Evolutionary conservation across 768 basidiomycete species (phyloP).

Genomic region (Xerocomellus dryophilus): DNA sequence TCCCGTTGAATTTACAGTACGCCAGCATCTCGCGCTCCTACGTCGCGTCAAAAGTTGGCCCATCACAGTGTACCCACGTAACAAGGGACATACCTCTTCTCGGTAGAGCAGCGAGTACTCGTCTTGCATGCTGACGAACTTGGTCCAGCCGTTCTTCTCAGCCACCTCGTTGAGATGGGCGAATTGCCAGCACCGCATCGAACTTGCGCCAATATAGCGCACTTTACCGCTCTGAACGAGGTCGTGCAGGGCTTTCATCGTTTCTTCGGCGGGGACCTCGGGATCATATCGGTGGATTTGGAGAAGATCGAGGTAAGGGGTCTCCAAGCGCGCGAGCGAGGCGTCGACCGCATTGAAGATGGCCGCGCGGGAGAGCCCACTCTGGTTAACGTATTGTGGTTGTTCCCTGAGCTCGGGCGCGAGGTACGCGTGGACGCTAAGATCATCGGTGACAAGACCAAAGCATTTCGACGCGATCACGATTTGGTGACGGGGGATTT

Average conservation of each 20-base stretch:
- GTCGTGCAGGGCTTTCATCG: conserved; percentile 50
- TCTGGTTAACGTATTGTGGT: conserved; percentile 31
- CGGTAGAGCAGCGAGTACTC: conserved; percentile 54
- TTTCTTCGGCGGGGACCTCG: conserved; percentile 39
- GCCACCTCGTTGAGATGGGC: conserved; percentile 45
- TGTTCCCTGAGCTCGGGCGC: background rate
- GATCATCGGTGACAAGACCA: conserved; percentile 13
- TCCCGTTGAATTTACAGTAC: conserved; percentile 46
- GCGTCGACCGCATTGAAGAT: conserved; percentile 40
- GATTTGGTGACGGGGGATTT: conserved; percentile 33
- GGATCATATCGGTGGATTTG: conserved; percentile 46
- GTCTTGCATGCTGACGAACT: conserved; percentile 55
- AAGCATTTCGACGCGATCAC: conserved; percentile 32
- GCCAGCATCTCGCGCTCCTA: conserved; percentile 46
- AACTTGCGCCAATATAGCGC: conserved; percentile 49
- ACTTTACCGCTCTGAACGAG: conserved; percentile 48
- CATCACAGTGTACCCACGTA: too few relatives aligned
- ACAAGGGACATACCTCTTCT: conserved; percentile 39
- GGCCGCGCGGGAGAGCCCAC: conserved; percentile 35
- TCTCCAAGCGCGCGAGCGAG: conserved; percentile 36
- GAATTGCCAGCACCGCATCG: conserved; percentile 48
- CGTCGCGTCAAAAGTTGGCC: background rate
- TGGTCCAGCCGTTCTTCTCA: conserved; percentile 45
- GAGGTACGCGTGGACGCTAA: background rate
- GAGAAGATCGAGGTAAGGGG: conserved; percentile 39